A percentile compares a stretch with the other conserved stretches of the same genome.
These are phyloP conservation scores for Aspergillus terreus DNA, from an alignment of 2,329 filamentous ascomycete genomes.

Conservation along the genomic window DNA sequence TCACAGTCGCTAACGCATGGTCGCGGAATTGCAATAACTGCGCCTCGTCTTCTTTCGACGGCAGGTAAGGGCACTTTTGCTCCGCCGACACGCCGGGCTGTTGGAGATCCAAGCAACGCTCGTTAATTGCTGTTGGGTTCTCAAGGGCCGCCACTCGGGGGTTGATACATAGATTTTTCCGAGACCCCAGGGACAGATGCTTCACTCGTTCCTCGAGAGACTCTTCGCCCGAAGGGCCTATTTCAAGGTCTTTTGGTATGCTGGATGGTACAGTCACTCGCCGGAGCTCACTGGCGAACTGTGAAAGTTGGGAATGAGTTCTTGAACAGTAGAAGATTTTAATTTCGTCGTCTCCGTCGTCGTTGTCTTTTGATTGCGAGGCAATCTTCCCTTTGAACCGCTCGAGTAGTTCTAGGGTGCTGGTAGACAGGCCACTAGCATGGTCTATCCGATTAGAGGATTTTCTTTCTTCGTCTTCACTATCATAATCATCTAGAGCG, in stretches of 20 bases:
- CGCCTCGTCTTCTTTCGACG: constrained; percentile 69
- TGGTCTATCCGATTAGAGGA: constrained; percentile 27
- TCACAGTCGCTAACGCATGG: constrained; percentile 74
- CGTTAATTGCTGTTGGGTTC: constrained; percentile 78
- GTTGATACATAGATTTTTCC: constrained; percentile 89
- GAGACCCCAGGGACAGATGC: constrained; percentile 76
- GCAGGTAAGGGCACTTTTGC: constrained; percentile 72
- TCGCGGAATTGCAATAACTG: constrained; percentile 80
- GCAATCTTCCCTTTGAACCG: constrained; percentile 53
- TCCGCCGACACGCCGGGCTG: constrained; percentile 61
- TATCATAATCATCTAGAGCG: constrained; percentile 71
- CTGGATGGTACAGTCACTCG: constrained; percentile 75
- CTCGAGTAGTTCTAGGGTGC: constrained; percentile 71
- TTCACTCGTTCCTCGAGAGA: constrained; percentile 63
- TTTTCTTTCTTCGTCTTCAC: constrained; percentile 51
- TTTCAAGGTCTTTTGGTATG: constrained; percentile 47
- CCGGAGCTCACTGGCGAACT: constrained; percentile 79
- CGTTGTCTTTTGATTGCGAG: constrained; percentile 31
- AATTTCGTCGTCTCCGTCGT: constrained; percentile 57
- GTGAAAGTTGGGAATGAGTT: constrained; percentile 86
- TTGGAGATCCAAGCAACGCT: constrained; percentile 86
- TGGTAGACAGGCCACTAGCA: constrained; percentile 60
- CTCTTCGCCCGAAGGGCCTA: constrained; percentile 18
- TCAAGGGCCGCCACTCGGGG: constrained; percentile 69
- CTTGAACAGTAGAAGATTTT: constrained; percentile 92